phyloP scores from a whole-genome alignment of 352 stramenopile genomes.

The Elongisporangium undulatum region DNA sequence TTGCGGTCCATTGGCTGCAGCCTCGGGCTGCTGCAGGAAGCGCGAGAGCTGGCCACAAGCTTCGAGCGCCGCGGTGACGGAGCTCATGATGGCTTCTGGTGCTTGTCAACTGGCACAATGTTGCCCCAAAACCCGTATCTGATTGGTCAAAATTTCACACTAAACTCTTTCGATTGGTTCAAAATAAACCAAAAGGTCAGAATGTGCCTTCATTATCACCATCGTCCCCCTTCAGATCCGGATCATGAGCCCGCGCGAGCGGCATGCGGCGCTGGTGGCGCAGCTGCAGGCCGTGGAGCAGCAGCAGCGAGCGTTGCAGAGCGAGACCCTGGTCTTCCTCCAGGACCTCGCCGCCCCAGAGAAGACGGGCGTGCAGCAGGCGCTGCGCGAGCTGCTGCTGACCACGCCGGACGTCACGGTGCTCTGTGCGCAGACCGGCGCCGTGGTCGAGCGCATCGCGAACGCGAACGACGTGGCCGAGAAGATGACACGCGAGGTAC shows the following conservation, averaged over 20 bases:
- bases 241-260: slow-evolving; percentile 25
- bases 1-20: not conserved
- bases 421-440: slow-evolving; percentile 69
- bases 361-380: slow-evolving; percentile 43
- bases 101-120: not conserved
- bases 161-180: slow-evolving; percentile 8
- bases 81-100: slow-evolving; percentile 1
- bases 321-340: slow-evolving; percentile 36
- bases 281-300: slow-evolving; percentile 41
- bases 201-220: not conserved
- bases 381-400: slow-evolving; percentile 47
- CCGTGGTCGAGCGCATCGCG: slow-evolving; percentile 77
- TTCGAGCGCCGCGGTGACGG: not conserved
- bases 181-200: slow-evolving; percentile 1
- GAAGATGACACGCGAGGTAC: slow-evolving; percentile 86
- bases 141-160: slow-evolving; percentile 10
- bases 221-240: slow-evolving; percentile 4
- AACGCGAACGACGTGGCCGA: slow-evolving; percentile 88
- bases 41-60: slow-evolving; percentile 35
- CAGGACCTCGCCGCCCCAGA: slow-evolving; percentile 29
- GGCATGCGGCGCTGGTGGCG: slow-evolving; percentile 58
- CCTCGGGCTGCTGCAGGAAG: slow-evolving; percentile 34
- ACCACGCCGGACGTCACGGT: slow-evolving; percentile 65
- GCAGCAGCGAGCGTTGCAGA: slow-evolving; percentile 32
- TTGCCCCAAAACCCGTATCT: slow-evolving; percentile 2